Evolutionary conservation across 306 rosid genomes (phyloP), one percentile per base, ranked within the genome.

Genomic region (Pyrus pyrifolia): DNA sequence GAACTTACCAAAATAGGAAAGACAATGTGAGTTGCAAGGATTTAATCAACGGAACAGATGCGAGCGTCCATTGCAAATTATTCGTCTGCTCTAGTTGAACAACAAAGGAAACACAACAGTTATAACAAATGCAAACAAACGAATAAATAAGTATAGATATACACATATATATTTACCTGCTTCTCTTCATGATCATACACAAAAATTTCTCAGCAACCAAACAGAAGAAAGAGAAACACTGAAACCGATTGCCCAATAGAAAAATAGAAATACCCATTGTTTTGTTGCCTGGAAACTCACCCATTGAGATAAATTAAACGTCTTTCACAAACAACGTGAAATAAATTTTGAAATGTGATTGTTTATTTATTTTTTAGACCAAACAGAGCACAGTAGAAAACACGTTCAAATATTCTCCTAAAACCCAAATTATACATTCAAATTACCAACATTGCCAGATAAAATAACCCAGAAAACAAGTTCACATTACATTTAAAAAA

Each of bases 31-130:
- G 97, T 84, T 96, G 99, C 84, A 96, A 80, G 69, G 91, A 91
- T 85, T 96, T 96, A 25, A 96, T 89, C 58, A 89, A 80, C n/a
- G 97, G 97, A 84, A 96, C 88, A 19, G 88, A 83, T 27, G 98
- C 83, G 3, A 96, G 93, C 31, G 93, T 78, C 97, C 93, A 92
- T 78, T 91, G 98, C 91, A 96, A 91, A 83, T 88, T 92, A 88
- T 87, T 90, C 82, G 91, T 81, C 98, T 96, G 99, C 88, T 86
- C 88, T 55, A 88, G 78, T 86, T 69, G 44, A 79, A 83, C 60
- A 79, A 79, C 45, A 80, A 70, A 78, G 73, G 76, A 77, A 46
- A 40, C 66, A 67, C 22, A 79, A 42, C 6, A 73, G 62, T 30
- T 74, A 74, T 11, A 72, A 0, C 14, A 3, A 46, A 78, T 18